Conservation (phyloP, 2,329 filamentous ascomycete species). For the Aspergillus eucalypticola region DNA sequence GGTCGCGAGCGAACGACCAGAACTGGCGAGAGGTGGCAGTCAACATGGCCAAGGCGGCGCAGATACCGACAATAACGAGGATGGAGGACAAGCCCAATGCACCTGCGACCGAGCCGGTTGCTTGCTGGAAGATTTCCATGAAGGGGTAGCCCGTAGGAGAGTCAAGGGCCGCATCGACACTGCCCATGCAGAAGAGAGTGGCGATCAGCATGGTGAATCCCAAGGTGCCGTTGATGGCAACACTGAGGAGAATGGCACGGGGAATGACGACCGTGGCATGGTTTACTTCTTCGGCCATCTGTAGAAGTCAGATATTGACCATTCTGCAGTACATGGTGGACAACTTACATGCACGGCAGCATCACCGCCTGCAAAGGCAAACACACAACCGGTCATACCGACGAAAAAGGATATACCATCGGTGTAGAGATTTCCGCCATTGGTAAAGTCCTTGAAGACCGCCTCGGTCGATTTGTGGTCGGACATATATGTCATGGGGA, state of each 20-base stretch:
- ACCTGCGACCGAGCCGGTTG: conserved; percentile 29
- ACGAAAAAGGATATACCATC: conserved; percentile 44
- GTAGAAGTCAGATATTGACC: neutral
- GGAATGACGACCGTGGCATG: conserved; percentile 41
- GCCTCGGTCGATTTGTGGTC: conserved; percentile 37
- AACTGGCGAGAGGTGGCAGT: conserved; percentile 49
- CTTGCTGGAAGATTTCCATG: conserved; percentile 36
- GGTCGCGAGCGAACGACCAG: conserved; percentile 32
- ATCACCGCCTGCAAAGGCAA: conserved; percentile 41
- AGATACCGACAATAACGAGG: conserved; percentile 32
- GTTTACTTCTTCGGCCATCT: conserved; percentile 43
- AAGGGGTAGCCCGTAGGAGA: conserved; percentile 37
- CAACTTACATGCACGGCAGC: conserved; percentile 40
- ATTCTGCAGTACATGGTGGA: neutral
- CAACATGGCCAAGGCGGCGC: conserved; percentile 35
- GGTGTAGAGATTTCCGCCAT: conserved; percentile 46
- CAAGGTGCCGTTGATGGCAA: conserved; percentile 38
- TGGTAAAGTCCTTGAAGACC: conserved; percentile 52
- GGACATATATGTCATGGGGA: conserved; percentile 48
- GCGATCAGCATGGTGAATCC: conserved; percentile 42
- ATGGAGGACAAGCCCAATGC: conserved; percentile 29
- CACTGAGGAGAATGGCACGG: conserved; percentile 37
- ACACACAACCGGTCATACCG: conserved; percentile 37
- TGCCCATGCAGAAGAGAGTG: conserved; percentile 41
- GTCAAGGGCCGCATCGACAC: conserved; percentile 29